These are phyloP conservation scores for Wallacemonas collosoma DNA, from an alignment of 208 protist species.

Conservation along the genomic window DNA sequence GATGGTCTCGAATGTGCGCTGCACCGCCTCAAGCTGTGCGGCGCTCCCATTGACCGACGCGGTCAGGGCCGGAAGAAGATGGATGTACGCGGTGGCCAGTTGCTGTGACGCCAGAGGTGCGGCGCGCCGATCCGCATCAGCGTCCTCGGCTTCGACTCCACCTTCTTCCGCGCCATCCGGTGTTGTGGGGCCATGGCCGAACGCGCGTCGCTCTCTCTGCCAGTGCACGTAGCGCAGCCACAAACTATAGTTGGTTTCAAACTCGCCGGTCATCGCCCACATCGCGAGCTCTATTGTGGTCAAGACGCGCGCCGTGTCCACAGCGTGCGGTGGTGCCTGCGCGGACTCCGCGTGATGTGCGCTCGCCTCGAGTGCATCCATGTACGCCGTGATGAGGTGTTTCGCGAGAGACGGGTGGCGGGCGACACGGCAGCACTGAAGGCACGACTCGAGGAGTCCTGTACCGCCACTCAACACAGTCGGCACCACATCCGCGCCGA, in stretches of 20 bases:
- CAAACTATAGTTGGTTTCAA: constrained; percentile 12
- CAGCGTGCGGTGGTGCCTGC: background rate
- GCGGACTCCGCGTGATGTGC: background rate
- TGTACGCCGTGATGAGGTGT: background rate
- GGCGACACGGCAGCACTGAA: background rate
- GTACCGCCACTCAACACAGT: background rate
- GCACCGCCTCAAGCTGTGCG: constrained; percentile 40
- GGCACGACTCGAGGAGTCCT: background rate
- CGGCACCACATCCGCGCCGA: background rate
- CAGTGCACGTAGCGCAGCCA: constrained; percentile 14
- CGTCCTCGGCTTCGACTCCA: background rate
- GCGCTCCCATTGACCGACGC: constrained; percentile 39
- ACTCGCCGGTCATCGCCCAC: background rate
- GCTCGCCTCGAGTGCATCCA: background rate
- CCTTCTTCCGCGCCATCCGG: too few relatives aligned
- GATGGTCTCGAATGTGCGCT: constrained; percentile 32
- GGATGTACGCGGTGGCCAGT: constrained; percentile 13
- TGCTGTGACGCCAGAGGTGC: background rate
- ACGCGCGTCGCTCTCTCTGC: too few relatives aligned
- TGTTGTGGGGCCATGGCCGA: too few relatives aligned
- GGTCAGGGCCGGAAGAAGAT: constrained; percentile 32
- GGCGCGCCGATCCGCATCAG: background rate
- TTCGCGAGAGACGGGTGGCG: background rate
- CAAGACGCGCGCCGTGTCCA: background rate
- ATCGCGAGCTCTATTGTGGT: background rate